Percentiles rank a stretch among this genome's conserved stretches.
Evolutionary conservation across 192 early-diverging fungal species (phyloP).

Genomic region (Phlyctochytrium bullatum): DNA sequence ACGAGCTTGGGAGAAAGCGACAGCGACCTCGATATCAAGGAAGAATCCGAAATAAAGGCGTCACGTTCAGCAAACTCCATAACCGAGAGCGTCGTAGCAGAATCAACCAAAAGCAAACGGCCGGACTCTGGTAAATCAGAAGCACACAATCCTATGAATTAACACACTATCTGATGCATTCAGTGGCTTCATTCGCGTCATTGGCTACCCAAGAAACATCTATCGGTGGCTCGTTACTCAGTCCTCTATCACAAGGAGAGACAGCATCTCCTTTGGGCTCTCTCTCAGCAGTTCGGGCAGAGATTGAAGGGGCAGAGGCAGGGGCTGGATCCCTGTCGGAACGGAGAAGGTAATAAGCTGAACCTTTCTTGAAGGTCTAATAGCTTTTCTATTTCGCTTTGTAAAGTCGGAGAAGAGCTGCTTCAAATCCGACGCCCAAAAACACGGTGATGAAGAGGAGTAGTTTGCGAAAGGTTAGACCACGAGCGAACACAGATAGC

Average conservation of each 20-base stretch:
- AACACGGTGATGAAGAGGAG: conserved; percentile 5
- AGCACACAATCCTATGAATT: no score
- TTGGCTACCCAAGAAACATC: no score
- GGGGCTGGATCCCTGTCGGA: background rate
- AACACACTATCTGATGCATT: no score
- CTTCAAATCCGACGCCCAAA: conserved; percentile 17
- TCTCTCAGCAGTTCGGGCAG: background rate
- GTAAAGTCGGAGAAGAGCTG: background rate
- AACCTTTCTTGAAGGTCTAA: background rate
- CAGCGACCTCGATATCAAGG: background rate
- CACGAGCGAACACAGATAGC: conserved; percentile 33
- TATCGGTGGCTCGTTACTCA: no score
- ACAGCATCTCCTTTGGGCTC: background rate
- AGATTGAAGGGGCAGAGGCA: background rate
- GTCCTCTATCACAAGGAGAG: background rate
- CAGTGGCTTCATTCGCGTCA: no score
- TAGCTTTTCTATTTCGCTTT: no score
- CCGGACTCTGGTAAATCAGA: no score
- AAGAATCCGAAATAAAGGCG: no score
- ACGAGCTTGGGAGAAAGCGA: conserved; percentile 1
- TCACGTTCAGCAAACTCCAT: no score
- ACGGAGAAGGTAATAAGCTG: background rate
- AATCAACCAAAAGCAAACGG: no score
- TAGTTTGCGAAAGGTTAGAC: conserved; percentile 23
- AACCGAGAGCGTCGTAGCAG: no score